Percentiles rank a stretch among this genome's conserved stretches.
Conservation (phyloP, 2,329 filamentous ascomycete species). For the Sordariomycetes sp. region DNA sequence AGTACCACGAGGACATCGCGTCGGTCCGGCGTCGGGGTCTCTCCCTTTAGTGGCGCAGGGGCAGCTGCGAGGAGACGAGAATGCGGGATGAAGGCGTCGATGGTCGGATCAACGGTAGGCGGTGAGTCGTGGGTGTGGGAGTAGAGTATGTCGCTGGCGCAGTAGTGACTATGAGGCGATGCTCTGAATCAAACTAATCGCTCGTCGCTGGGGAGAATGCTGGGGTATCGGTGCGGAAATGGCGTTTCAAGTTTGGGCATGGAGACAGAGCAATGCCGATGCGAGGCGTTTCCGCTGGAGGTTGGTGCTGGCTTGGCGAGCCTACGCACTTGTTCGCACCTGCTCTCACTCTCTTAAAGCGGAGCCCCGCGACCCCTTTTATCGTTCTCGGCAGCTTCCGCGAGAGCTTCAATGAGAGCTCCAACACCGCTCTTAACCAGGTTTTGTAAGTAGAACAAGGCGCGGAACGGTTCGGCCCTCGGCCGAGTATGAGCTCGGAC, state of each 20-base stretch:
- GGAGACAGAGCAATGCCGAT: neutral
- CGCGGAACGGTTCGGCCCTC: too few relatives aligned
- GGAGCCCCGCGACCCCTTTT: too few relatives aligned
- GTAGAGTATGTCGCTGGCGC: neutral
- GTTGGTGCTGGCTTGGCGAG: too few relatives aligned
- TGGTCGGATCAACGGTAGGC: neutral
- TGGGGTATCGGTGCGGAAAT: neutral
- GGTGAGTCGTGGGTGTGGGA: neutral
- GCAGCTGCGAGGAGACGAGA: neutral
- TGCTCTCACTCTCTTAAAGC: too few relatives aligned
- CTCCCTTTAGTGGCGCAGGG: neutral
- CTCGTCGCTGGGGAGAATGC: neutral
- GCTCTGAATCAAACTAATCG: neutral
- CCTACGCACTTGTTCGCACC: too few relatives aligned
- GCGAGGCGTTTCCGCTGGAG: neutral
- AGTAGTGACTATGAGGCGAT: neutral
- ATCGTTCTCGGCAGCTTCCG: too few relatives aligned
- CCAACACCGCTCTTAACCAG: too few relatives aligned
- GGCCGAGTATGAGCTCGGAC: too few relatives aligned
- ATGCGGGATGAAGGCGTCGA: neutral
- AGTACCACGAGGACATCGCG: constrained; percentile 70
- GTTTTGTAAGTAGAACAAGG: too few relatives aligned
- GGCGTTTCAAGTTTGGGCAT: neutral
- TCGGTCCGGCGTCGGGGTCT: neutral
- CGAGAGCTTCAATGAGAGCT: too few relatives aligned